A percentile compares a stretch with the other conserved stretches of the same genome.
phyloP scores from a whole-genome alignment of 2,329 filamentous ascomycete genomes.

The Sodiomyces alkalinus region DNA sequence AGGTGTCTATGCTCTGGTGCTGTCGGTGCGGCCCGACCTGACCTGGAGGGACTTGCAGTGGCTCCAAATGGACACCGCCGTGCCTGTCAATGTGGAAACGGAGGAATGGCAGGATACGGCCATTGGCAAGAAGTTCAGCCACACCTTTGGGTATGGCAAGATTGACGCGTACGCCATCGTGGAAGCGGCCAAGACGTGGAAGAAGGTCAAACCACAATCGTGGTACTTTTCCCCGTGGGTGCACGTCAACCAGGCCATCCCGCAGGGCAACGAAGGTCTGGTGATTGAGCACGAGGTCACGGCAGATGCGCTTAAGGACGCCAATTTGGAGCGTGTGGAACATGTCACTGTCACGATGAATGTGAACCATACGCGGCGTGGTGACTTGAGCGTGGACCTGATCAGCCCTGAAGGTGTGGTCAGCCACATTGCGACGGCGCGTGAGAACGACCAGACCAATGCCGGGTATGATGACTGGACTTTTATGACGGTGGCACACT shows the following conservation, averaged over 20 bases:
- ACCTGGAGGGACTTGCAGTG: conserved; percentile 94
- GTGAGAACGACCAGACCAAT: conserved; percentile 49
- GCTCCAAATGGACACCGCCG: conserved; percentile 69
- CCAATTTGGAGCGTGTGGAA: conserved; percentile 77
- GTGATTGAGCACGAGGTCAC: conserved; percentile 73
- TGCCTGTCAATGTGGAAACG: conserved; percentile 57
- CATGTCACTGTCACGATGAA: conserved; percentile 99
- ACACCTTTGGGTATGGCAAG: conserved; percentile 92
- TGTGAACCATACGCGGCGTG: conserved; percentile 69
- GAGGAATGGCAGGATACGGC: conserved; percentile 67
- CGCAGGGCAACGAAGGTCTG: conserved; percentile 69
- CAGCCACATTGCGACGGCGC: conserved; percentile 68
- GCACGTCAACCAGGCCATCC: conserved; percentile 72
- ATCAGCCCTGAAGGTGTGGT: conserved; percentile 68
- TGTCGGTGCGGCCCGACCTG: conserved; percentile 73
- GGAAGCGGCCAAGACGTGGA: conserved; percentile 71
- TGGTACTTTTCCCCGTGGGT: conserved; percentile 94
- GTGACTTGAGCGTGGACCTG: conserved; percentile 85
- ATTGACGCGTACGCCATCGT: conserved; percentile 78
- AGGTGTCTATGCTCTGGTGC: conserved; percentile 77
- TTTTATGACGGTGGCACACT: conserved; percentile 96
- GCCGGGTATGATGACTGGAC: conserved; percentile 88
- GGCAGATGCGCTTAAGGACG: conserved; percentile 59
- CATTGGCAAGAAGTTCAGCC: conserved; percentile 77
- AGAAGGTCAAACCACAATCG: conserved; percentile 83